Conservation (phyloP, 2,329 filamentous ascomycete species). For the Aspergillus candidus region DNA sequence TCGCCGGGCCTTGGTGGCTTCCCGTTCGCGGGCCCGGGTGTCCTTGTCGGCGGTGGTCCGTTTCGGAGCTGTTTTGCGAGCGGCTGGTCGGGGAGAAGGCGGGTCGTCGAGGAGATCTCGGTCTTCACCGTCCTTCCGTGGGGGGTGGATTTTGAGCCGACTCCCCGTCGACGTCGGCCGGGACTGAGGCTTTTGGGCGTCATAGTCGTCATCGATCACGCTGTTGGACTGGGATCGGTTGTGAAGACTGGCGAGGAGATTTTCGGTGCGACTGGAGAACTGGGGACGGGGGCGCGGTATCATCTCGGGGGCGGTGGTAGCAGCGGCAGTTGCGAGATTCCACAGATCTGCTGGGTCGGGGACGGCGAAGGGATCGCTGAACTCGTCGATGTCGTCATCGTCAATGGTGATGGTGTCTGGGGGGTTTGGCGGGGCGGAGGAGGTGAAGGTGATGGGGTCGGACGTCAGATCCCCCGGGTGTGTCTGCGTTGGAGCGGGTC, state of each 20-base stretch:
- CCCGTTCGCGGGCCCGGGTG: slow-evolving; percentile 51
- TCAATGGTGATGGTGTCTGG: slow-evolving; percentile 32
- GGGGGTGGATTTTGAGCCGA: slow-evolving; percentile 3
- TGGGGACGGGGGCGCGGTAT: slow-evolving; percentile 12
- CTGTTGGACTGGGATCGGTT: slow-evolving; percentile 5
- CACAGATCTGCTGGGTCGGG: slow-evolving; percentile 22
- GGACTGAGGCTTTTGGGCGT: no score
- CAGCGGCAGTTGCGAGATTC: slow-evolving; percentile 5
- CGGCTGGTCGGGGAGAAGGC: slow-evolving; percentile 40
- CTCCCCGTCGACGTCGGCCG: not conserved
- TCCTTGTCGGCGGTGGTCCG: slow-evolving; percentile 28
- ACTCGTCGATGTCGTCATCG: slow-evolving; percentile 32
- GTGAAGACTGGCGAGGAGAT: slow-evolving; percentile 32
- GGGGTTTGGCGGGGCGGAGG: slow-evolving; percentile 29
- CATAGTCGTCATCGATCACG: slow-evolving; percentile 6
- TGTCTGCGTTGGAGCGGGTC: slow-evolving; percentile 3
- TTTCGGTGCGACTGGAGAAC: slow-evolving; percentile 39
- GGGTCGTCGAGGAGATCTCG: slow-evolving; percentile 28
- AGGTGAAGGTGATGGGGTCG: slow-evolving; percentile 41
- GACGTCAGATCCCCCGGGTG: slow-evolving; percentile 9
- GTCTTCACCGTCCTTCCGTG: slow-evolving; percentile 3
- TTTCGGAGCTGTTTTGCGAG: slow-evolving; percentile 44
- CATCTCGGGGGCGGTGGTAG: not conserved
- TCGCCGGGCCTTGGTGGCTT: slow-evolving; percentile 42
- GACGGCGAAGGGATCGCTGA: slow-evolving; percentile 25